These are phyloP conservation scores for Didymella exigua DNA, from an alignment of 2,329 filamentous ascomycete species.

Conservation along the genomic window DNA sequence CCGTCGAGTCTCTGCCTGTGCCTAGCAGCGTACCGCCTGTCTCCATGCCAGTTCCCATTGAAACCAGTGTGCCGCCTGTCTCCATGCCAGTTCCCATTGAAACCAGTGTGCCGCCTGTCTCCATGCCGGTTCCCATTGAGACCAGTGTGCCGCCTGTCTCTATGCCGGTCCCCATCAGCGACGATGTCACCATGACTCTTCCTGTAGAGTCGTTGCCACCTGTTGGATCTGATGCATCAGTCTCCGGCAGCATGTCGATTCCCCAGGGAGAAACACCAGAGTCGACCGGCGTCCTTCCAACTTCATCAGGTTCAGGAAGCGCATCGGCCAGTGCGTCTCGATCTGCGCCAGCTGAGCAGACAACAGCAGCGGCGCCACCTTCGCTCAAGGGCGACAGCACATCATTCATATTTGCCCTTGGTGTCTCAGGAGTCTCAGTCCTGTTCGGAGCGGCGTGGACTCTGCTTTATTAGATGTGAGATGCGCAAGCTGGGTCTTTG, in stretches of 20 bases:
- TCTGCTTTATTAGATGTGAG: conserved; percentile 26
- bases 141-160: neutral
- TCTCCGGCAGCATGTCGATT: conserved; percentile 23
- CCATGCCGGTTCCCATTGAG: neutral
- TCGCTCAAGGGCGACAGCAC: conserved; percentile 19
- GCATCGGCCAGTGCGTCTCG: conserved; percentile 9
- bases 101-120: neutral
- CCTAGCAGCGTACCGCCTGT: neutral
- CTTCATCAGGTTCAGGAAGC: conserved; percentile 4
- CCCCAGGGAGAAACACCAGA: conserved; percentile 30
- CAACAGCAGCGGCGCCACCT: conserved; percentile 29
- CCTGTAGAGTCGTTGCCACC: conserved; percentile 12
- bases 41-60: no score
- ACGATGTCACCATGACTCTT: conserved; percentile 2
- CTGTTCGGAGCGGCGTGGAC: conserved; percentile 34
- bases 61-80: neutral
- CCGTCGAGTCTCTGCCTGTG: conserved; percentile 4
- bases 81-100: neutral
- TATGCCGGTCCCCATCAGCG: conserved; percentile 1
- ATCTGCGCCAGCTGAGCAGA: conserved; percentile 19
- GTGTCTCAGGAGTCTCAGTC: conserved; percentile 26
- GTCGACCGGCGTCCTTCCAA: conserved; percentile 4
- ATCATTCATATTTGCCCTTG: conserved; percentile 25
- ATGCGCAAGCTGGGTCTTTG: neutral
- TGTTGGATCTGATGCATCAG: conserved; percentile 6